phyloP scores from a whole-genome alignment of 106 monocot species.

The Chionographis japonica region DNA sequence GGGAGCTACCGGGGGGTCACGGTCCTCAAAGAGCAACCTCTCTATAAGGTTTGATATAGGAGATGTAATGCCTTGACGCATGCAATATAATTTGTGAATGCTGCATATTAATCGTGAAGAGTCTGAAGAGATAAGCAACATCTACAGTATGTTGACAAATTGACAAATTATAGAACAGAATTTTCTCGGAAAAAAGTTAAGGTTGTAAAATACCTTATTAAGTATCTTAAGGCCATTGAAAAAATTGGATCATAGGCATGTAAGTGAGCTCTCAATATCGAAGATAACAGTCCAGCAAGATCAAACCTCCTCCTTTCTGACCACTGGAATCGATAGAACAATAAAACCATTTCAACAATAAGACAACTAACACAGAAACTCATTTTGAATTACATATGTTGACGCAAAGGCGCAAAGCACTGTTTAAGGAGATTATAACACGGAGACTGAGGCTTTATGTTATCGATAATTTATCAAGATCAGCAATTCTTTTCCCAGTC shows the following conservation, averaged over 20 bases:
- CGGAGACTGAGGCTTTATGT: not conserved
- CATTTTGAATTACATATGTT: not conserved
- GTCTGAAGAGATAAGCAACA: constrained; percentile 1
- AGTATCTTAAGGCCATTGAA: constrained; percentile 85
- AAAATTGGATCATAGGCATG: constrained; percentile 92
- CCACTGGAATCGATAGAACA: constrained; percentile 53
- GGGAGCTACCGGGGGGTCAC: constrained; percentile 67
- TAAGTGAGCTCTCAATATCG: constrained; percentile 77
- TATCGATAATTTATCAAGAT: too few species aligned
- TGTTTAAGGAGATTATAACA: not conserved
- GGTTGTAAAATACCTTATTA: constrained; percentile 61
- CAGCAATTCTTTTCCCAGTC: too few species aligned
- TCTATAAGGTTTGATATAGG: constrained; percentile 89
- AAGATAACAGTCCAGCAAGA: constrained; percentile 74
- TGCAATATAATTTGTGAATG: constrained; percentile 74
- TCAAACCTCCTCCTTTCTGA: constrained; percentile 75
- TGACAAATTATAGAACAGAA: too few species aligned
- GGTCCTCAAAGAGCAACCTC: constrained; percentile 89
- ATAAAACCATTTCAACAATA: not conserved
- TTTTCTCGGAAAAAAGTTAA: not conserved
- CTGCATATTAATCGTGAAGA: constrained; percentile 25
- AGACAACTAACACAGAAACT: not conserved
- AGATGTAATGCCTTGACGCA: constrained; percentile 75
- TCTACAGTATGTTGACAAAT: not conserved
- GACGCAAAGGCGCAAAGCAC: not conserved